phyloP scores from a whole-genome alignment of 768 basidiomycete genomes.

The Cytidiella melzeri region DNA sequence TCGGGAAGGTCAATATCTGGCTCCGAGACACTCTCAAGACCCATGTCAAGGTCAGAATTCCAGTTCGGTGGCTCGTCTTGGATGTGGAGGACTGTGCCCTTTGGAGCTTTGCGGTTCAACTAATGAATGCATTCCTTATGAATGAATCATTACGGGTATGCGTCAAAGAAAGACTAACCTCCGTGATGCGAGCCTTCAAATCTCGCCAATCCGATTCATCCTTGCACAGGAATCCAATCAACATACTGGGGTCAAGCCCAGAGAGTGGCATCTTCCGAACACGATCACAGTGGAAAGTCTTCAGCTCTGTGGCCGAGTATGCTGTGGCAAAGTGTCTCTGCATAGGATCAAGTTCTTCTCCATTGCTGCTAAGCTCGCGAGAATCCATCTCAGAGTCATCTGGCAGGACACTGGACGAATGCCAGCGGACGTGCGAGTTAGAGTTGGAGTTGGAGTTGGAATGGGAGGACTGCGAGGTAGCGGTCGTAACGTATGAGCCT shows the following conservation, averaged over 20 bases:
- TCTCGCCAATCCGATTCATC: conserved; percentile 85
- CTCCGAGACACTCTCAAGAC: conserved; percentile 78
- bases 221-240: conserved; percentile 85
- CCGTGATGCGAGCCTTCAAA: conserved; percentile 61
- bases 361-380: conserved; percentile 29
- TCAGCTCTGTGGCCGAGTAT: conserved; percentile 67
- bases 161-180: conserved; percentile 47
- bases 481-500: conserved; percentile 9
- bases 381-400: conserved; percentile 30
- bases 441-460: conserved; percentile 7
- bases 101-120: conserved; percentile 36
- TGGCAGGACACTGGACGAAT: conserved; percentile 20
- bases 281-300: conserved; percentile 94
- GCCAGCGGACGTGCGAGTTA: conserved; percentile 27
- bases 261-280: conserved; percentile 92
- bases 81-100: conserved; percentile 70
- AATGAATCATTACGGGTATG: neutral
- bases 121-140: too few relatives aligned
- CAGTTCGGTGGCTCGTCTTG: conserved; percentile 86
- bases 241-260: conserved; percentile 94
- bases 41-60: conserved; percentile 73
- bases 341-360: conserved; percentile 35
- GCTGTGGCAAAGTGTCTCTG: conserved; percentile 66
- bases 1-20: conserved; percentile 60
- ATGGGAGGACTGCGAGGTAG: conserved; percentile 17